Percentiles rank a stretch among this genome's conserved stretches.
These are phyloP conservation scores for Aspergillus sp. DNA, from an alignment of 2,329 filamentous ascomycete species.

Conservation along the genomic window DNA sequence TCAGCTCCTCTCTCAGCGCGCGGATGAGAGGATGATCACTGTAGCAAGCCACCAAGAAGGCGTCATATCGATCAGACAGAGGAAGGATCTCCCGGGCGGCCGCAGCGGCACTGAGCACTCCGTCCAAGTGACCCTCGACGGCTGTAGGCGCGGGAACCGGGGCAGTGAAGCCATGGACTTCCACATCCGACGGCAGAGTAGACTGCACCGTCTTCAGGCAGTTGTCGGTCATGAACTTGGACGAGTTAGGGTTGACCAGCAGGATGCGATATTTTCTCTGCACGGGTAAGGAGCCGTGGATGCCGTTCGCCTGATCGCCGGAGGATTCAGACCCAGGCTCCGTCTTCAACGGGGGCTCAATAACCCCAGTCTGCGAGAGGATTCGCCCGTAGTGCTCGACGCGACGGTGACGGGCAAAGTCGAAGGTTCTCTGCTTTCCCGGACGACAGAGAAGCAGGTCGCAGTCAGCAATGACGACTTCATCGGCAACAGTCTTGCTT, in stretches of 20 bases:
- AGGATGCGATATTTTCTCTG: slow-evolving; percentile 37
- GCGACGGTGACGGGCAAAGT: slow-evolving; percentile 30
- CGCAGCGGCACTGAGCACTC: slow-evolving; percentile 50
- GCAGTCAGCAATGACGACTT: slow-evolving; percentile 52
- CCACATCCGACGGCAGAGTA: slow-evolving; percentile 48
- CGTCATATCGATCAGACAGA: slow-evolving; percentile 45
- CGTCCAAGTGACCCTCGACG: slow-evolving; percentile 52
- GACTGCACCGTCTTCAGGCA: slow-evolving; percentile 45
- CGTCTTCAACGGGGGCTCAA: slow-evolving; percentile 37
- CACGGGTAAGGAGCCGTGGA: not conserved
- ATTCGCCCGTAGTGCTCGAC: slow-evolving; percentile 31
- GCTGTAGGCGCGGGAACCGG: slow-evolving; percentile 50
- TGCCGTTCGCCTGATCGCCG: not conserved
- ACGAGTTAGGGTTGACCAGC: slow-evolving; percentile 51
- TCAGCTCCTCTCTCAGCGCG: slow-evolving; percentile 48
- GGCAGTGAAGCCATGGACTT: slow-evolving; percentile 52
- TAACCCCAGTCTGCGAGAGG: slow-evolving; percentile 27
- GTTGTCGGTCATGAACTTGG: slow-evolving; percentile 47
- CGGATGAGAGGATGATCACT: slow-evolving; percentile 48
- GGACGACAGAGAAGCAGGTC: slow-evolving; percentile 49
- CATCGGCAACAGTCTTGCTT: slow-evolving; percentile 48
- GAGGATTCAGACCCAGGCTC: not conserved
- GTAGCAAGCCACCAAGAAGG: slow-evolving; percentile 52
- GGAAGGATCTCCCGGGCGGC: slow-evolving; percentile 43
- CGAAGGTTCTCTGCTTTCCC: slow-evolving; percentile 48